Base-by-base conservation (phyloP, 345 rosid species). In the Euphorbia peplus region DNA sequence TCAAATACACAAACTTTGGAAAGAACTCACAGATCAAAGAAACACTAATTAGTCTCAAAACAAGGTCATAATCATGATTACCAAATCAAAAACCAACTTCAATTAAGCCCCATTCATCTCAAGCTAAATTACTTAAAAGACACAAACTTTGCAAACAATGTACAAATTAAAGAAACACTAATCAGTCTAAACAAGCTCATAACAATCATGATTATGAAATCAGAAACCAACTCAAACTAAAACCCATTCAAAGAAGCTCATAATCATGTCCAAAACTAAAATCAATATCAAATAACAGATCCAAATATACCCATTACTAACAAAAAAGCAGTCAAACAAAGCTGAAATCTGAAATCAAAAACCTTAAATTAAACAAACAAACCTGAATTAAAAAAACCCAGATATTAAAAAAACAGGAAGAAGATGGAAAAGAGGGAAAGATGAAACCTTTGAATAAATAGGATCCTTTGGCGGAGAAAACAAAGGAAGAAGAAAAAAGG, bases 391-490 rank as follows among this genome's bases (percentile, higher is more conserved):
- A 47, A 47, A 47, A 60, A 64, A 63, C 68, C 79, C 75, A 61
- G 83, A 76, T 72, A 47, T 70, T 44, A 70, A 68, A 74, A n/a
- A 5, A 69, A 12, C 39, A 55, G 19, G 22, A 60, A 61, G 50
- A 72, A 60, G 5, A 50, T 4, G 60, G 61, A 18, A 62, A 51
- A 15, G 70, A 14, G 41, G 37, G 11, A 22, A 28, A 54, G 64
- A 42, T 41, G 21, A 47, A 10, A 68, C 70, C 72, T 32, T n/a
- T 72, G 18, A 15, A 42, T 77, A 63, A 67, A 73, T 70, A 78
- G 68, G 48, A 32, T 4, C 26, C 42, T 39, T 28, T 18, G 15
- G 81, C 83, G 86, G 71, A 25, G 75, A 75, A 67, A 63, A 54
- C 83, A 75, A 79, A 76, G 75, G 42, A 37, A 48, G 57, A 0